Base-by-base conservation (phyloP, 108 stramenopile genomes). In the Cyclotella sp. region DNA sequence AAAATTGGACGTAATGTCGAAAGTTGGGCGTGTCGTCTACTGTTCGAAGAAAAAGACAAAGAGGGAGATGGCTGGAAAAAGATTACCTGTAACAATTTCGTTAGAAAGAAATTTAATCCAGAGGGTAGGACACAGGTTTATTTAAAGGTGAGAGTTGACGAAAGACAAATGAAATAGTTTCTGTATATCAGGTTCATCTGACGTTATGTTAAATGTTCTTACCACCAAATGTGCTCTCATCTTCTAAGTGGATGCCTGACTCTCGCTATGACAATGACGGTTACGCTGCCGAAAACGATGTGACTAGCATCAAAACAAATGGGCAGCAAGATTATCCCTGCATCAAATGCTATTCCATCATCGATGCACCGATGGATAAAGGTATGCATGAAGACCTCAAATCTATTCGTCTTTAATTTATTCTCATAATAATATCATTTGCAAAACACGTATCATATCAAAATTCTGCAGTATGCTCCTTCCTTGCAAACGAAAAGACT, bases 341-440 rank as follows among this genome's bases (percentile, higher is more conserved):
- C 53, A 81, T 93, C 43, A 89, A 88, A 60, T 82, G 84, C 27
- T 84, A 77, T 63, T 74, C 89, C 14, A 89, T 78, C 26, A 90
- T 96, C 54, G 90, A 96, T 78, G 95, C 95, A 26, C 89, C 91
- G 0, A 68, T 92, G 49, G 95, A 96, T 70, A 73, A 76, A 51
- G 55, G 55, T 55, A 55, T 55, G 55, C 1, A 55, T 55, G 18
- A 1, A 1, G 9, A 49, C 47, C n/a, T 16, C 9, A 49, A n/a
- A n/a, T 1, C 3, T 3, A 3, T n/a, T 49, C 47, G 47, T n/a
- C 3, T 1, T 3, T 49, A n/a, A 7, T 9, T 9, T n/a, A 1
- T n/a, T n/a, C 47, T n/a, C n/a, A n/a, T 34, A 34, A 34, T 34
- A 34, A 34, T 34, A 34, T 34, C 34, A 34, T 34, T 5, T 34